Evolutionary conservation across 2,329 filamentous ascomycete species (phyloP), one percentile per base, ranked within the genome.

Genomic region (Botrytis hyacinthi): DNA sequence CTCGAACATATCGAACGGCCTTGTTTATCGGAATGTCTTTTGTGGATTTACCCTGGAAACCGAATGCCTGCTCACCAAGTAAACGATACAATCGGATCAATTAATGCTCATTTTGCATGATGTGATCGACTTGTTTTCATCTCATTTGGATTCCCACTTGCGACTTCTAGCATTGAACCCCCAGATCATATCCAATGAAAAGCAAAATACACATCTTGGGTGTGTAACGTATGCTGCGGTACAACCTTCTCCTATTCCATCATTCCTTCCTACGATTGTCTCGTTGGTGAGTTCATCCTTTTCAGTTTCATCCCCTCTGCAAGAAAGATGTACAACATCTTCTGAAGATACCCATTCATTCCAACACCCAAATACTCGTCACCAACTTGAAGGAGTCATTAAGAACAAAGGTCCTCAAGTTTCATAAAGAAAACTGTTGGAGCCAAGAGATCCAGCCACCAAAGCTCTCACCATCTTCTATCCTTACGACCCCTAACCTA

Each of bases 401-500:
- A 57, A 57, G 12, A 14, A 9, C 26, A 59, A 57, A 59, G 9
- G 18, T 32, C 18, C 29, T n/a, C n/a, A 57, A 57, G 16, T 48
- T 57, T 6, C 26, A 42, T 68, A n/a, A 68, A 68, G 48, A 57
- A 32, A 68, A 57, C 66, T 35, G 48, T 57, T 68, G 37, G 35
- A 42, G 35, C 35, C 10, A 57, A 69, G 26, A 68, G 42, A 32
- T 57, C 18, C 51, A 69, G n/a, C 48, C 66, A 69, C 32, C 35
- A 54, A 42, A 26, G 6, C 32, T 20, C 32, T 29, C 63, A 14
- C 5, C n/a, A 10, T 29, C 35, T 57, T 42, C 37, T 20, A 57
- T 16, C 37, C n/a, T 26, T 32, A 26, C 42, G n/a, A 57, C 46
- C 46, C 44, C 48, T 42, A 40, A 32, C 10, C 66, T 29, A 68